Base-by-base conservation (phyloP, 2,329 filamentous ascomycete genomes). In the Reticulascus tulasneorum region DNA sequence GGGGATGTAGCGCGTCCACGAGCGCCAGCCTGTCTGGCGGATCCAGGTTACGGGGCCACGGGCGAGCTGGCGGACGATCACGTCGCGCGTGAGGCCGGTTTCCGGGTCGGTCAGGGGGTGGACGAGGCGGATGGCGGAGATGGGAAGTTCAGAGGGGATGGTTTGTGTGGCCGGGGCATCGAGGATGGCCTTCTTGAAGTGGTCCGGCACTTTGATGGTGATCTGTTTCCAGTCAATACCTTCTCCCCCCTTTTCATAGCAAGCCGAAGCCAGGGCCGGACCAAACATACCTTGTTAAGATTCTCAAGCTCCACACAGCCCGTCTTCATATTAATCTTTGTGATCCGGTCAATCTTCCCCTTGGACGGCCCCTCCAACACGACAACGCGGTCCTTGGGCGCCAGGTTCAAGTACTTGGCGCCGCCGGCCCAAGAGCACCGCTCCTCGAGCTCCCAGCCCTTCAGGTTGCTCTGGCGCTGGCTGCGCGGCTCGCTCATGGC, bases 271-370 rank as follows among this genome's bases (percentile, higher is more conserved):
- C n/a, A 24, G 12, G 24, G 18, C 5, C n/a, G 5, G 25, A 7
- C 4, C 7, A 17, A 35, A 55, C 75, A 51, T 68, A 89, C 86
- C 69, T 74, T 68, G 53, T 84, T 80, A 42, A 81, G 49, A 17
- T 72, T 76, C 44, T 78, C 69, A 27, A 90, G 63, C n/a, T 63
- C 69, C 29, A 87, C 66, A 44, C 73, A 72, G 42, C 78, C 81
- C 29, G 62, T 66, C 9, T 71, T 60, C 5, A 54, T 44, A 46
- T 78, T 64, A 29, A 94, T 66, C 2, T 66, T 58, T 41, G 58
- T 60, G 28, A 97, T 77, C n/a, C 67, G 66, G 33, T 86, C 86
- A 61, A 98, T 93, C 66, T 83, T 86, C 52, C 89, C 89, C 66
- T 82, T 84, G 53, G 93, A 85, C 23, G 73, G 75, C 8, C 91